Base-by-base conservation (phyloP, 768 basidiomycete genomes). In the Kwoniella dejecticola region DNA sequence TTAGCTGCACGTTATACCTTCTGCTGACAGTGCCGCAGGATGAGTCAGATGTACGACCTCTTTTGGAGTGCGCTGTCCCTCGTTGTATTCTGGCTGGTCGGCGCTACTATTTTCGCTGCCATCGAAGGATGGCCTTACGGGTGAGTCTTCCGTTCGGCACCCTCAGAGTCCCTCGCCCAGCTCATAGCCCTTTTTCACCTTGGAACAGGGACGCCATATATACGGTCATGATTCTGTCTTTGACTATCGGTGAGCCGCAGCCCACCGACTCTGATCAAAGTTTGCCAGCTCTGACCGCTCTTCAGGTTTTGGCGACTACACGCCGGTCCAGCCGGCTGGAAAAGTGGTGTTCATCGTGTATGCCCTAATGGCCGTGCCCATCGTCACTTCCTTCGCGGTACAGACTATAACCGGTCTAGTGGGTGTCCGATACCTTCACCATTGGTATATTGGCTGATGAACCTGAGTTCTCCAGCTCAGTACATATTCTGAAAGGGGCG, bases 51-150 rank as follows among this genome's bases (percentile, higher is more conserved):
- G 12, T 74, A 67, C 46, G 79, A 79, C 44, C 67, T 80, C 10
- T 26, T 69, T 11, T 72, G 72, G 68, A 70, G 67, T 41, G 62
- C 69, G 0, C 11, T 70, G 11, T 64, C 67, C 2, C 73, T 80
- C 23, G 46, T 75, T 19, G 52, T 59, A 30, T 80, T 80, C 63
- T 80, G 79, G 79, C 29, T 75, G 8, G 48, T 68, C 12, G 79
- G 79, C 5, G 79, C 79, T 13, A 74, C 69, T 24, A 67, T 77
- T 1, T 81, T 80, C 47, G 62, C 57, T 23, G 50, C 53, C 2
- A 74, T 80, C 27, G 78, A 81, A 57, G 76, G 74, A 4, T 81
- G 79, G 79, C 26, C 68, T 0, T 74, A 66, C 36, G 75, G 69
- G 69, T 68, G 30, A 27, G 57, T 54, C 21, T 2, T 4, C n/a